Base-by-base conservation (phyloP, 2,329 filamentous ascomycete species). In the Xylaria sp. region DNA sequence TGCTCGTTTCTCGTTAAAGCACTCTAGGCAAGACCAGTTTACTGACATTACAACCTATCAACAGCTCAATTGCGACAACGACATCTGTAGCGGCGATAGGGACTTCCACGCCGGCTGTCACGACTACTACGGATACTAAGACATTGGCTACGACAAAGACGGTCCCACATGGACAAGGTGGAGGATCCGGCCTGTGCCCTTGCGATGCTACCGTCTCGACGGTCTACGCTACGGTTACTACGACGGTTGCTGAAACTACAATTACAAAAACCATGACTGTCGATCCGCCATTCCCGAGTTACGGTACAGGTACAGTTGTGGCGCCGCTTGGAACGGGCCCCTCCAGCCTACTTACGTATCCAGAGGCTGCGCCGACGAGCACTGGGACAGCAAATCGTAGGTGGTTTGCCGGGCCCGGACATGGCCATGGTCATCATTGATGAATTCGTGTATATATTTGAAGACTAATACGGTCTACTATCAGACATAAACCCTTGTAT, bases 281-380 rank as follows among this genome's bases (percentile, higher is more conserved):
- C 8, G 55, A 77, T 60, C 75, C 76, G 54, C 75, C 75, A n/a
- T 76, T 69, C 64, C 73, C 75, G 6, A 73, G 58, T 24, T 70
- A 72, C 50, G 42, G 68, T n/a, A 73, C 66, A 19, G 71, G 73
- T 6, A 72, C 70, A 1, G 58, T 57, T 53, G 32, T 11, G 24
- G 61, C 64, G 45, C 64, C 67, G 21, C 19, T 61, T 45, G 67
- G 64, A n/a, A 67, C 70, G 24, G 69, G 65, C 4, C 32, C 51
- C 24, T 45, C 50, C 6, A 34, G 42, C n/a, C n/a, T 51, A 5
- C n/a, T 1, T 17, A 24, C 47, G n/a, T 5, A 19, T 11, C n/a
- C 47, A 50, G 47, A 6, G 3, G n/a, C n/a, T 50, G 14, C n/a
- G 51, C 54, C 73, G 12, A 72, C 63, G 51, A 62, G 45, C 30